Conservation (phyloP, 2,329 filamentous ascomycete species). For the Pezicula rhizophila region DNA sequence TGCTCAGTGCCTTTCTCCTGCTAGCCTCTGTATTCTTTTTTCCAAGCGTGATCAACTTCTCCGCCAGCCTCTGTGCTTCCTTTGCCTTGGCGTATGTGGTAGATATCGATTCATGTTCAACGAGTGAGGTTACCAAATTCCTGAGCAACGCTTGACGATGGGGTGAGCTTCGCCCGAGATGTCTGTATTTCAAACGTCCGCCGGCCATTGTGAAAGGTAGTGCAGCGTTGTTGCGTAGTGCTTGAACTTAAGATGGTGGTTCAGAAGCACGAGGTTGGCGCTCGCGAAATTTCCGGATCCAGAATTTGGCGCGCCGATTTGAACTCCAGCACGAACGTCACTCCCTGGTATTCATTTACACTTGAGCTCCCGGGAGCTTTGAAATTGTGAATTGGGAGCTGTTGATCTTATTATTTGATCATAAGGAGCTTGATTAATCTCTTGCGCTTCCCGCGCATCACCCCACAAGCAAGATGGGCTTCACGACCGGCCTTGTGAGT, state of each 20-base stretch:
- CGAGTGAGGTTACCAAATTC: constrained; percentile 91
- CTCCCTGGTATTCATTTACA: constrained; percentile 5
- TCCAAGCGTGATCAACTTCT: constrained; percentile 88
- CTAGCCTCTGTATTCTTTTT: constrained; percentile 89
- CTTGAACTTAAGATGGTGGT: neutral
- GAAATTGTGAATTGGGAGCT: constrained; percentile 8
- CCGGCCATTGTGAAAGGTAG: constrained; percentile 62
- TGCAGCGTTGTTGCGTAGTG: neutral
- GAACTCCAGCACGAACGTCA: constrained; percentile 1
- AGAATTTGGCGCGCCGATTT: constrained; percentile 12
- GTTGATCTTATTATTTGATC: neutral
- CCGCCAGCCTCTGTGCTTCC: constrained; percentile 87
- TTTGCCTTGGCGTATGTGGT: constrained; percentile 97
- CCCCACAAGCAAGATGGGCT: constrained; percentile 51
- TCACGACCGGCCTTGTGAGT: constrained; percentile 68
- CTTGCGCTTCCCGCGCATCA: constrained; percentile 12
- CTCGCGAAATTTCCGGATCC: constrained; percentile 8
- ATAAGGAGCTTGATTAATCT: neutral
- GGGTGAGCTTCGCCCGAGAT: constrained; percentile 77
- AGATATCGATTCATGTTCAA: constrained; percentile 86
- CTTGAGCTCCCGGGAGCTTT: constrained; percentile 15
- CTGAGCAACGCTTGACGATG: constrained; percentile 90
- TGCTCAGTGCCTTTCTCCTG: constrained; percentile 65
- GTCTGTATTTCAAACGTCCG: constrained; percentile 79
- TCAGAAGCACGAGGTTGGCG: constrained; percentile 2